phyloP scores from a whole-genome alignment of 805 yeast genomes.

The Starmerella floricola region DNA sequence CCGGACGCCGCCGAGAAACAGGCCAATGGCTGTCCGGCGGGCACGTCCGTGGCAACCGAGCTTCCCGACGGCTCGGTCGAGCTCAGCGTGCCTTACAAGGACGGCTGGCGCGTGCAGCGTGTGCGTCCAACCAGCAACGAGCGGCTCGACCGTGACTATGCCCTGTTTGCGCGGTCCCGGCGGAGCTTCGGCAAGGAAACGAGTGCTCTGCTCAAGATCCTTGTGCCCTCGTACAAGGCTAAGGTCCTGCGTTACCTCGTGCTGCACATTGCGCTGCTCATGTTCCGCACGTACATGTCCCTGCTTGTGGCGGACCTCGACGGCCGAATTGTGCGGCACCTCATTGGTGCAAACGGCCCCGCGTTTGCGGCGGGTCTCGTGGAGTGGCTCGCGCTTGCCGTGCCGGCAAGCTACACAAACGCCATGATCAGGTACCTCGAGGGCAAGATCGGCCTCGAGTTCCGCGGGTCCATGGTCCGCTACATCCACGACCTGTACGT shows the following conservation, averaged over 20 bases:
- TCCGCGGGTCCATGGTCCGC: conserved; percentile 70
- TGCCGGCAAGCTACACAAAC: conserved; percentile 87
- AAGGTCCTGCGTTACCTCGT: conserved; percentile 53
- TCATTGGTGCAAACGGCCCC: conserved; percentile 67
- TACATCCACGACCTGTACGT: conserved; percentile 84
- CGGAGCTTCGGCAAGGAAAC: conserved; percentile 63
- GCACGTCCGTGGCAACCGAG: neutral
- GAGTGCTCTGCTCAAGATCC: conserved; percentile 61
- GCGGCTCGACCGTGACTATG: conserved; percentile 18
- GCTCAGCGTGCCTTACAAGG: conserved; percentile 1
- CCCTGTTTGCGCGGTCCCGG: conserved; percentile 26
- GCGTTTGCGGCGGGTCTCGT: conserved; percentile 65
- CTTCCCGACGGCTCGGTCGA: neutral
- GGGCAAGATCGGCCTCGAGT: conserved; percentile 62
- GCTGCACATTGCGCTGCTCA: conserved; percentile 60
- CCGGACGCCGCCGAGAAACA: too few relatives aligned
- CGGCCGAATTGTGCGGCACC: conserved; percentile 82
- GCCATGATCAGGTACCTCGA: conserved; percentile 77
- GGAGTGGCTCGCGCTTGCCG: conserved; percentile 80
- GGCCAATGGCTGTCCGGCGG: neutral
- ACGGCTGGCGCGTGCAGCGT: neutral
- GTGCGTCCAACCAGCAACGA: conserved; percentile 9
- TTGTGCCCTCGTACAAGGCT: conserved; percentile 63
- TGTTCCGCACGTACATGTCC: conserved; percentile 78
- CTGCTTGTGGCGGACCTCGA: conserved; percentile 77